Base-by-base conservation (phyloP, 805 yeast species). In the Yarrowia keelungensis region DNA sequence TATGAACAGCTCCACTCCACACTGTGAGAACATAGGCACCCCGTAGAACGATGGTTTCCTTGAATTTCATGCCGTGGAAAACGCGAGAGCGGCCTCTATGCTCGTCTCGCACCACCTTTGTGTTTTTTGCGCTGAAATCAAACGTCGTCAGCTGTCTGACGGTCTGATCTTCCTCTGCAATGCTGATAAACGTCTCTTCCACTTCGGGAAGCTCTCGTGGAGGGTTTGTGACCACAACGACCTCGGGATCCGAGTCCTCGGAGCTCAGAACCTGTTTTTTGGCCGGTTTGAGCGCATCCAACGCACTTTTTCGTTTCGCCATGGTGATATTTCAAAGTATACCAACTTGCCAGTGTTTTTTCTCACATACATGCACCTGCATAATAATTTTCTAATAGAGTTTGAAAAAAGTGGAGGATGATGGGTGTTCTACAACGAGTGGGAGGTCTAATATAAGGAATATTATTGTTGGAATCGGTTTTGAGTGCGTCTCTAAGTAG, bases 231-330 rank as follows among this genome's bases (percentile, higher is more conserved):
- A 43, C 42, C 9, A 59, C 65, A 12, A 59, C 65, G 4, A 59
- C 35, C 35, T 59, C 67, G 14, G 67, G 36, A 36, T 62, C 56
- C 12, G 67, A 49, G 26, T 36, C 43, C 36, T 51, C 39, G 22
- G 67, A 49, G 67, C 56, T 41, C 32, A 47, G 5, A 3, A 19
- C 47, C 67, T 49, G 67, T n/a, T 47, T 62, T n/a, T 62, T 62
- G 19, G 65, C 26, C 5, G 67, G 67, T 8, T 62, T 38, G 12
- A 62, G 26, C n/a, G 54, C 67, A 22, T 47, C 39, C 67, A 62
- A 16, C 26, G 67, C 67, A 15, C 67, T 62, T 62, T 62, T 62
- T 22, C 67, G 43, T n/a, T 62, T 62, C 14, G 54, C 26, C 67
- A 62, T 61, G 43, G 39, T 19, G 16, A 5, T 19, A 15, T 4